Base-by-base conservation (phyloP, 2,329 filamentous ascomycete species). In the Trichoderma aggressivum region DNA sequence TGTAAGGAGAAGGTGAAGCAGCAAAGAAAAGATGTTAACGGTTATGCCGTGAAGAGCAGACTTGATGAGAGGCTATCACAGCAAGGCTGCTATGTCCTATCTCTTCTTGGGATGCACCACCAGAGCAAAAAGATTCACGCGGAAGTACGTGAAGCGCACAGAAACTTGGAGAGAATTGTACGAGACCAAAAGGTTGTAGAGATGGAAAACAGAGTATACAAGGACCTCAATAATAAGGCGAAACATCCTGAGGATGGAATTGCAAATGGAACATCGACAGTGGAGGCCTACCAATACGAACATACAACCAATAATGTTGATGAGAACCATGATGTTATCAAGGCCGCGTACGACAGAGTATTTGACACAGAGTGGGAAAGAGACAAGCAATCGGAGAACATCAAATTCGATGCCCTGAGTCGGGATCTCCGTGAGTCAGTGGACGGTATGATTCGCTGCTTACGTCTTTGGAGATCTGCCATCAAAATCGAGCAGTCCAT, bases 401-500 rank as follows among this genome's bases (percentile, higher is more conserved):
- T 36, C 3, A 50, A 53, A 53, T 69, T 36, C 16, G 66, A 69
- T 32, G 16, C 66, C 3, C 66, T 69, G 6, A 61, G 30, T 16
- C 56, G 60, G 2, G 68, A 70, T 62, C 71, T 72, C 18, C 55
- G 60, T 12, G 67, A 67, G 7, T 4, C 55, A 11, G 68, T 71
- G 21, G 71, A 72, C 21, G 69, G 50, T 12, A 47, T 72, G 68
- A 32, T 72, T 47, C 30, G 53, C 21, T 64, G 68, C 24, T 21
- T 72, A 32, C 71, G 69, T 18, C 50, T 61, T 14, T 72, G 71
- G 71, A 72, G 56, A 55, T 72, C 71, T 8, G 71, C 71, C 59
- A 72, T 71, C 58, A 72, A 73, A 26, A 59, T 73, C 2, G 59
- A 64, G 32, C 66, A 73, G 16, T 53, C 70, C 7, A 72, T 72